A percentile compares a stretch with the other conserved stretches of the same genome.
phyloP scores from a whole-genome alignment of 495 filamentous ascomycete genomes.

The Hyaloscypha variabilis region DNA sequence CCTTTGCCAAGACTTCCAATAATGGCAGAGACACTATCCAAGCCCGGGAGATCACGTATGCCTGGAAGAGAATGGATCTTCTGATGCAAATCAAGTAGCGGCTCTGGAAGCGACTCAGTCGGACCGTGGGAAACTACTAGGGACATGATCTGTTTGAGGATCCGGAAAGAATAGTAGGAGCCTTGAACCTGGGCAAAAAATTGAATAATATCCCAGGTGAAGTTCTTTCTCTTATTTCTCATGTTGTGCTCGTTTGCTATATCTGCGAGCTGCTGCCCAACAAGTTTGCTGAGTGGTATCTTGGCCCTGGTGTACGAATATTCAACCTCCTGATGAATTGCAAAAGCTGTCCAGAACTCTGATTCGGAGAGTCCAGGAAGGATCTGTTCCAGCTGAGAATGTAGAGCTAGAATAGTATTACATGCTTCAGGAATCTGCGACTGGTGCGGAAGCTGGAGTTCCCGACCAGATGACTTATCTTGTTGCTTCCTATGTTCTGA shows the following conservation, averaged over 20 bases:
- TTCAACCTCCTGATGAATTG: slow-evolving; percentile 45
- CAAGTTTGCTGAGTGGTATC: slow-evolving; percentile 25
- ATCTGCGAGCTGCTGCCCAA: slow-evolving; percentile 22
- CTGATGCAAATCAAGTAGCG: neutral
- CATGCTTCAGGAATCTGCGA: slow-evolving; percentile 31
- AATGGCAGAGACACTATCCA: neutral
- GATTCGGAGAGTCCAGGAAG: slow-evolving; percentile 10
- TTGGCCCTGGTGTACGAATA: slow-evolving; percentile 39
- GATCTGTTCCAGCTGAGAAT: slow-evolving; percentile 15
- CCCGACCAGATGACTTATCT: slow-evolving; percentile 34
- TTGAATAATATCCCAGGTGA: slow-evolving; percentile 65
- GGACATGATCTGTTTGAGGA: slow-evolving; percentile 58
- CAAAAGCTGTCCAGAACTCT: slow-evolving; percentile 40
- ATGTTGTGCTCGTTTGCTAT: slow-evolving; percentile 24
- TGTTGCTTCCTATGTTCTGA: slow-evolving; percentile 53
- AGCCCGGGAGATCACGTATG: slow-evolving; percentile 17
- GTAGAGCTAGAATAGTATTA: slow-evolving; percentile 18
- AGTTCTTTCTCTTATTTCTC: slow-evolving; percentile 26
- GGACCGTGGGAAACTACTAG: slow-evolving; percentile 24
- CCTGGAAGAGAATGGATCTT: slow-evolving; percentile 21
- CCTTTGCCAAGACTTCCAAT: slow-evolving; percentile 1
- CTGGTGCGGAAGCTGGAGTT: slow-evolving; percentile 30
- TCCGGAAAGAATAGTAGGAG: slow-evolving; percentile 66
- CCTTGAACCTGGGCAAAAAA: slow-evolving; percentile 64
- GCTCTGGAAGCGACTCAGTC: neutral